These are phyloP conservation scores for Plasmopara viticola DNA, from an alignment of 352 stramenopile species.

Conservation along the genomic window DNA sequence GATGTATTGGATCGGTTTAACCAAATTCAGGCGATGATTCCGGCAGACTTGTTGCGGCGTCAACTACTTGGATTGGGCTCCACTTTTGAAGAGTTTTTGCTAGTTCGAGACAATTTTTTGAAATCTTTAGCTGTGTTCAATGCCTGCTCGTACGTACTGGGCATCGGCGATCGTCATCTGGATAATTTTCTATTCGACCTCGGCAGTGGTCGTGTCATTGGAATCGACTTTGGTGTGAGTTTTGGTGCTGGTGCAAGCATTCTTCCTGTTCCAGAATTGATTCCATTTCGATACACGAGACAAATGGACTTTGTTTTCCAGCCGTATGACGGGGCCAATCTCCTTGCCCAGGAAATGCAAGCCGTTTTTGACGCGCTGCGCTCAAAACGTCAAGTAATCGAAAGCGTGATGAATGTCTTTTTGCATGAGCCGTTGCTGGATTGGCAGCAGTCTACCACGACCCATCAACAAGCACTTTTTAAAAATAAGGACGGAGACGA, in stretches of 20 bases:
- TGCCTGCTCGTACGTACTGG: constrained; percentile 83
- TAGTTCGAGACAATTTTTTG: constrained; percentile 77
- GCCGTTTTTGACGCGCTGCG: constrained; percentile 77
- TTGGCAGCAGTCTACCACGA: constrained; percentile 76
- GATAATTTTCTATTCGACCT: constrained; percentile 89
- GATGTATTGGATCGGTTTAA: constrained; percentile 53
- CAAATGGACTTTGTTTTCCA: constrained; percentile 69
- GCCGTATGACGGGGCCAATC: constrained; percentile 57
- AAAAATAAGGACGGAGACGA: constrained; percentile 10
- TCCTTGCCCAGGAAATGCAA: constrained; percentile 81
- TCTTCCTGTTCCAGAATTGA: constrained; percentile 84
- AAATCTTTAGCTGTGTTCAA: constrained; percentile 81
- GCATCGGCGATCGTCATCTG: constrained; percentile 88
- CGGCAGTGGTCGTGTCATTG: constrained; percentile 64
- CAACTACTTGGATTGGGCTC: constrained; percentile 66
- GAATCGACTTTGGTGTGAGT: constrained; percentile 90
- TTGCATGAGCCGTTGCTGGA: constrained; percentile 88
- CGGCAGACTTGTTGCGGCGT: constrained; percentile 63
- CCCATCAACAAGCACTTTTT: constrained; percentile 55
- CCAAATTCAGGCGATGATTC: constrained; percentile 59
- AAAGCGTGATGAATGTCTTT: constrained; percentile 90
- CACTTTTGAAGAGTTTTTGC: constrained; percentile 77
- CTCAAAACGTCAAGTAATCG: constrained; percentile 72
- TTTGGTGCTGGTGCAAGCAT: constrained; percentile 83
- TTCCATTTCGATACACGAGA: constrained; percentile 86